Evolutionary conservation across 768 basidiomycete species (phyloP).

Genomic region (Boletus eberwhitei): DNA sequence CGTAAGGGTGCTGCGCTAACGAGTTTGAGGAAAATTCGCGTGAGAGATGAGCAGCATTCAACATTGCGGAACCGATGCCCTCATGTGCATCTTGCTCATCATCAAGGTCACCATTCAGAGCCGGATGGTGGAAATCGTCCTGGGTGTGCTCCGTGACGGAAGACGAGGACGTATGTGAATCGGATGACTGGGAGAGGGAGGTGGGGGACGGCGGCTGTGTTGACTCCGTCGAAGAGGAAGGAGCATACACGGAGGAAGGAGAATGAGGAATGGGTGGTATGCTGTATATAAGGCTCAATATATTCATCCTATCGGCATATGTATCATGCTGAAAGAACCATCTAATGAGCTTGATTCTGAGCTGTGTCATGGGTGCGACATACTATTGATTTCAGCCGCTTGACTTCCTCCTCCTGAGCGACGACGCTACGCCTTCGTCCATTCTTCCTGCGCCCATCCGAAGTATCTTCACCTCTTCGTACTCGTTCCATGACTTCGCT

Average conservation of each 20-base stretch:
- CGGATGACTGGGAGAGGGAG: slow-evolving; percentile 38
- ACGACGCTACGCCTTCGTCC: slow-evolving; percentile 73
- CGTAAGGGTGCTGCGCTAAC: slow-evolving; percentile 49
- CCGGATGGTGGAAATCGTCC: slow-evolving; percentile 31
- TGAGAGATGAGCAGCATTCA: slow-evolving; percentile 31
- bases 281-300: slow-evolving; percentile 84
- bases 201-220: slow-evolving; percentile 37
- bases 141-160: slow-evolving; percentile 37
- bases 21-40: slow-evolving; percentile 26
- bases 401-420: slow-evolving; percentile 90
- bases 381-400: slow-evolving; percentile 83
- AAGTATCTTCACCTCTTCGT: slow-evolving; percentile 77
- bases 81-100: slow-evolving; percentile 40
- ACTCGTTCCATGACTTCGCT: slow-evolving; percentile 94
- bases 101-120: slow-evolving; percentile 20
- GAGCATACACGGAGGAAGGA: slow-evolving; percentile 48
- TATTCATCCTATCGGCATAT: slow-evolving; percentile 92
- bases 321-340: slow-evolving; percentile 72
- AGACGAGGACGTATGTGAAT: slow-evolving; percentile 50
- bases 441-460: slow-evolving; percentile 57
- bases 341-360: slow-evolving; percentile 14
- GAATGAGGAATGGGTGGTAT: slow-evolving; percentile 75
- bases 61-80: slow-evolving; percentile 45
- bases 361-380: slow-evolving; percentile 34
- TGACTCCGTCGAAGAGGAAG: slow-evolving; percentile 37